Evolutionary conservation across 2,329 filamentous ascomycete genomes (phyloP).

Genomic region (Pyricularia grisea): DNA sequence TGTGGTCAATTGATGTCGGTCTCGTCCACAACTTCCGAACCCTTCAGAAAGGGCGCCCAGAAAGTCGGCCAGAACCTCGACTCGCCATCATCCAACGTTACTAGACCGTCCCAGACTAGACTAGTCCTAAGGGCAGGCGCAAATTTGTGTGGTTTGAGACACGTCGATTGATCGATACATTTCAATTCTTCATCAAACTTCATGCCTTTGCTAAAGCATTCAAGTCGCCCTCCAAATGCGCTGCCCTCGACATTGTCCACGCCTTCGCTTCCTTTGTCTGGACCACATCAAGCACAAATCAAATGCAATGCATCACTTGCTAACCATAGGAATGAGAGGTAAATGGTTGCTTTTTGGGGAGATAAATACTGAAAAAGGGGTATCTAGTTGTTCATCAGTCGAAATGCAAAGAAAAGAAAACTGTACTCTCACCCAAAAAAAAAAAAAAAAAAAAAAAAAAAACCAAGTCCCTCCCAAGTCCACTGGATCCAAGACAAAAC

Average conservation of each 20-base stretch:
- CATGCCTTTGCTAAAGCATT: slow-evolving; percentile 3
- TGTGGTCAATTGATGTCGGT: neutral
- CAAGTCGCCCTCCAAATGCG: neutral
- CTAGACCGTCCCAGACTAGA: neutral
- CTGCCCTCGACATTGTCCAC: neutral
- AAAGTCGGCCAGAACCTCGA: neutral
- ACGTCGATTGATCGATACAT: slow-evolving; percentile 1
- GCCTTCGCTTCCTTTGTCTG: neutral
- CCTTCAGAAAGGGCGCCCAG: neutral
- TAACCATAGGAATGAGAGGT: neutral
- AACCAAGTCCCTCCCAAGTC: neutral
- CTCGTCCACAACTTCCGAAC: neutral
- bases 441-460: neutral
- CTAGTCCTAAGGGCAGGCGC: neutral
- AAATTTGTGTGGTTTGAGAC: neutral
- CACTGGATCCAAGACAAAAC: neutral
- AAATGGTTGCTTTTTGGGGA: neutral
- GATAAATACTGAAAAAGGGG: neutral
- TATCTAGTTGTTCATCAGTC: neutral
- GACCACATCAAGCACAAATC: neutral
- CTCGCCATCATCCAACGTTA: neutral
- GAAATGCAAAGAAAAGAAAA: neutral
- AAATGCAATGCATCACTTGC: neutral
- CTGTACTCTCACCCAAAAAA: neutral
- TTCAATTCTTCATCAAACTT: slow-evolving; percentile 4